Evolutionary conservation across 2,329 filamentous ascomycete genomes (phyloP).

Genomic region (Capronia americana): DNA sequence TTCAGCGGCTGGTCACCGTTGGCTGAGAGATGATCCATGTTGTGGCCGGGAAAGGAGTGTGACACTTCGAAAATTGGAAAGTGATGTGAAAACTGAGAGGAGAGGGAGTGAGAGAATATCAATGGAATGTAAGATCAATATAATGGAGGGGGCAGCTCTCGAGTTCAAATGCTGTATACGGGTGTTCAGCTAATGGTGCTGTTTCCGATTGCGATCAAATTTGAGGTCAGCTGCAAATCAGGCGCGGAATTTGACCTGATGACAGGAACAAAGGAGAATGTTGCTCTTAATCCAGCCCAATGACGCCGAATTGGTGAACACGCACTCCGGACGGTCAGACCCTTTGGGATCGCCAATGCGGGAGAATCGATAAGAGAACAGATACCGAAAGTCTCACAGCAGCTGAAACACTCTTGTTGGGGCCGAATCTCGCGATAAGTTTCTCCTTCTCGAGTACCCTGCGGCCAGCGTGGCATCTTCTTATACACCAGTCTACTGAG

Average conservation of each 20-base stretch:
- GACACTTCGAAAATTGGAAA: neutral
- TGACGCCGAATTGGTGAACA: constrained; percentile 7
- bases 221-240: constrained; percentile 14
- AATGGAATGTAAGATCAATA: constrained; percentile 15
- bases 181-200: constrained; percentile 14
- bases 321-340: constrained; percentile 5
- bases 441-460: neutral
- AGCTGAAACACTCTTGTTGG: constrained; percentile 23
- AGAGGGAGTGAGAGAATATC: constrained; percentile 8
- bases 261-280: constrained; percentile 11
- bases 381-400: constrained; percentile 5
- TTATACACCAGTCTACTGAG: constrained; percentile 21
- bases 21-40: constrained; percentile 28
- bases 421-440: constrained; percentile 10
- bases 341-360: constrained; percentile 12
- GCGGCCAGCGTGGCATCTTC: neutral
- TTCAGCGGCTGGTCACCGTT: constrained; percentile 34
- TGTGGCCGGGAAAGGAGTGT: constrained; percentile 13
- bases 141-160: constrained; percentile 4
- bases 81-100: constrained; percentile 2
- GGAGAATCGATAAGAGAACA: constrained; percentile 13
- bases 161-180: constrained; percentile 7
- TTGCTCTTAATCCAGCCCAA: constrained; percentile 9
- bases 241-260: constrained; percentile 13
- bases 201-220: constrained; percentile 8